Conservation (phyloP, 805 yeast genomes). For the Sugiyamaella valdiviana region DNA sequence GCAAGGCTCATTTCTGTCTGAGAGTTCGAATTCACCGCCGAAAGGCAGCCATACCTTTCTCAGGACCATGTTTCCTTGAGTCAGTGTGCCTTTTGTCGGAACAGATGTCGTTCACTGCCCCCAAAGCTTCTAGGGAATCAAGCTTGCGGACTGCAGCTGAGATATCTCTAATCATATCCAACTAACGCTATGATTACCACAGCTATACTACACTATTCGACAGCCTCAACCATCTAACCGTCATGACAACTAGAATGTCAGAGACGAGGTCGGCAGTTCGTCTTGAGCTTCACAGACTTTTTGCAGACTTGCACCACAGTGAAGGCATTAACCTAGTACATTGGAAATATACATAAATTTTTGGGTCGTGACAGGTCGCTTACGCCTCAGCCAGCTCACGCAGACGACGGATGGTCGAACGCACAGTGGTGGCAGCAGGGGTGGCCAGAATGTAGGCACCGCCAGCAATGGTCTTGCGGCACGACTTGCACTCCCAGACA, state of each 20-base stretch:
- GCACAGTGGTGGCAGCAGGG: slow-evolving; percentile 99
- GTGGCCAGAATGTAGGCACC: slow-evolving; percentile 99
- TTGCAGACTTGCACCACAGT: too few relatives aligned
- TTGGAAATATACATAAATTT: background rate
- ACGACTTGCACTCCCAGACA: slow-evolving; percentile 96
- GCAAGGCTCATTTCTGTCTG: slow-evolving; percentile 52
- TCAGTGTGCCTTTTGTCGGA: slow-evolving; percentile 80
- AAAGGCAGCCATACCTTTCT: slow-evolving; percentile 63
- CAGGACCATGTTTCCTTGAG: slow-evolving; percentile 76
- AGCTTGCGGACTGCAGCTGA: slow-evolving; percentile 71
- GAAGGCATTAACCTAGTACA: too few relatives aligned
- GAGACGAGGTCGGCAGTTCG: too few relatives aligned
- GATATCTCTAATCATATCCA: too few relatives aligned
- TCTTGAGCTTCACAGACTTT: too few relatives aligned
- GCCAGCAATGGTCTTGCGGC: slow-evolving; percentile 97
- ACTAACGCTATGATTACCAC: too few relatives aligned
- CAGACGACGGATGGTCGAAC: slow-evolving; percentile 99
- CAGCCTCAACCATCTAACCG: too few relatives aligned
- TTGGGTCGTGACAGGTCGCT: slow-evolving; percentile 24
- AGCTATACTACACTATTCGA: too few relatives aligned
- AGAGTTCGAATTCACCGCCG: slow-evolving; percentile 50
- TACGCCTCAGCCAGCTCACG: slow-evolving; percentile 99
- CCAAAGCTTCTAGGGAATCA: slow-evolving; percentile 72
- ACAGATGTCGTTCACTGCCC: slow-evolving; percentile 73
- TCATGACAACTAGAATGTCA: too few relatives aligned